Base-by-base conservation (phyloP, 805 yeast species). In the Ogataea degrootiae region DNA sequence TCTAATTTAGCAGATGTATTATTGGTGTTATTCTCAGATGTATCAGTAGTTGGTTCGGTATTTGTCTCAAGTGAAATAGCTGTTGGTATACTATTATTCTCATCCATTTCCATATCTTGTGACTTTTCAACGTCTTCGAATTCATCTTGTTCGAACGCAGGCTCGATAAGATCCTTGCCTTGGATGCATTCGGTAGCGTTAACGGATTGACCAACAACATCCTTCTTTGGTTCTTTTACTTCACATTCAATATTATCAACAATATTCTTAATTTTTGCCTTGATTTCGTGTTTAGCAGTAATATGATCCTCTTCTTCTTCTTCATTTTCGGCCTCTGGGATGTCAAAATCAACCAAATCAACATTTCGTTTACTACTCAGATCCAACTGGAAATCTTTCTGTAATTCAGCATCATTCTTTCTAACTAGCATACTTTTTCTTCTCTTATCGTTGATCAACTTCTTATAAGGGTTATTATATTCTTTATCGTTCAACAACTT, bases 361-460 rank as follows among this genome's bases (percentile, higher is more conserved):
- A 34, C 14, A 8, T 43, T 41, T 15, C 22, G 23, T 12, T 29
- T 26, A 2, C 22, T 19, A 19, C 17, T 6, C 8, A 31, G 14
- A 63, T 11, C 61, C 55, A 42, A 54, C 54, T 19, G 59, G 61
- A 23, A 51, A 43, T 38, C 19, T 6, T 37, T 7, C 40, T 35
- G 15, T 15, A 39, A 17, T 5, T 44, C 39, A 16, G 29, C 17
- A 15, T 39, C 34, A 9, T 15, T 44, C 16, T 34, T 39, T 34
- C 43, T 44, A 37, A 38, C n/a, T 7, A 43, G 21, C 8, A 33
- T 22, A 21, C 44, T 45, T 37, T 48, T 45, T 29, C 50, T 42
- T 21, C 54, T 43, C 31, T 26, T 26, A 8, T 26, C 31, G 31
- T 8, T 26, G 31, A 26, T 26, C 31, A 26, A 26, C 31, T 26